Base-by-base conservation (phyloP, 2,329 filamentous ascomycete species). In the Lachnellula cervina region DNA sequence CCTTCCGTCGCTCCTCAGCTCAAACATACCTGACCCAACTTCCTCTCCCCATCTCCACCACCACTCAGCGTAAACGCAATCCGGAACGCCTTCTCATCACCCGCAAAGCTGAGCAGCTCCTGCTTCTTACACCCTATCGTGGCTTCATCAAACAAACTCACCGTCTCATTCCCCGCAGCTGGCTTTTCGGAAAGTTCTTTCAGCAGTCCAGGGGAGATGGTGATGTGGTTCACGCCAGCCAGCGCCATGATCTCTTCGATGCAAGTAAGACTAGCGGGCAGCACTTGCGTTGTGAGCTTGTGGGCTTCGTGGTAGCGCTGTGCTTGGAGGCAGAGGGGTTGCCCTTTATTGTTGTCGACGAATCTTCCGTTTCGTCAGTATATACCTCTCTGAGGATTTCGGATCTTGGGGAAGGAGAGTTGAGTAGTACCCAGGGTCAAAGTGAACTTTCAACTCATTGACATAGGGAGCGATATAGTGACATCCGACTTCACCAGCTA, bases 381-480 rank as follows among this genome's bases (percentile, higher is more conserved):
- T 19, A 46, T n/a, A 16, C 2, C 21, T 9, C 11, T 8, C 1
- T 25, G 42, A 13, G 16, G 28, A 16, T 25, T 2, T 21, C 4
- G 21, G 34, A 5, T 28, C 8, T 8, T 28, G 7, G 6, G 25
- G 6, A 28, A 28, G 25, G 32, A n/a, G 25, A 19, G 25, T 21
- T 5, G 25, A 4, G 7, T 51, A 70, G 61, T 66, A 80, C 75
- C 68, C 72, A 13, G 71, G 63, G 43, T 82, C 78, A 55, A 85
- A 81, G 62, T 86, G 82, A 5, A 84, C 83, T 59, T 78, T 80
- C 42, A 87, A 71, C 60, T 86, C 82, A 64, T 87, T 86, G 32
- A 87, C 80, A 59, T 86, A 87, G 0, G 84, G 84, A 0, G 83
- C 81, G 44, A 87, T 80, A 62, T 86, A 87, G 0, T 77, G 77